Evolutionary conservation across 73 alveolate species (phyloP), one percentile per base, ranked within the genome.

Genomic region (Paramecium octaurelia): DNA sequence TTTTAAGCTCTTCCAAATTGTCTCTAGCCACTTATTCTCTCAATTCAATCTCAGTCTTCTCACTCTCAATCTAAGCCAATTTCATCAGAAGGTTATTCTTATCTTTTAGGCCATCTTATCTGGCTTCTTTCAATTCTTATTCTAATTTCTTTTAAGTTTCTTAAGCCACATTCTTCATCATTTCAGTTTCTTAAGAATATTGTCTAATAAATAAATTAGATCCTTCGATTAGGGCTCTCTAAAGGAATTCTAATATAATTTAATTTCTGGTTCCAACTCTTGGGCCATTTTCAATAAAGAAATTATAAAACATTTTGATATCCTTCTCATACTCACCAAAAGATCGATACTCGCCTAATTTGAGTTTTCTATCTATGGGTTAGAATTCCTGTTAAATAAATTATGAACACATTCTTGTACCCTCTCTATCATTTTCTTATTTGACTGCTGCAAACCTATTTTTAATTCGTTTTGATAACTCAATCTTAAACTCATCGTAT

Each of bases 211-310:
- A 96, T 64, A 84, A 95, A 42, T 93, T 93, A 24, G 97, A 95
- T 11, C 97, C 99, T 92, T 95, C 98, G 36, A 77, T 70, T 21
- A 95, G 68, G 5, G 94, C 94, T 75, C 89, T 95, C 29, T 92
- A 68, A 23, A 92, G 69, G 92, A 95, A 97, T 46, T 97, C 98
- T 70, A 93, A 93, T 70, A 97, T 88, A 31, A 94, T 92, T 46
- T 86, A 86, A n/a, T 93, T 92, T 86, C 97, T 96, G 6, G 93
- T 86, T 23, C 95, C 96, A 24, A 96, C 96, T n/a, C 92, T 94
- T 14, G 99, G 98, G 16, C 97, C 98, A 92, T 93, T 93, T 59
- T 97, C 98, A 40, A 93, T 86, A 93, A 92, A 96, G 83, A 88
- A 93, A 87, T 96, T 92, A 69, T 94, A 93, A 86, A 97, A 94